Evolutionary conservation across 805 yeast species (phyloP).

Genomic region (Jamesozyma lodderae): DNA sequence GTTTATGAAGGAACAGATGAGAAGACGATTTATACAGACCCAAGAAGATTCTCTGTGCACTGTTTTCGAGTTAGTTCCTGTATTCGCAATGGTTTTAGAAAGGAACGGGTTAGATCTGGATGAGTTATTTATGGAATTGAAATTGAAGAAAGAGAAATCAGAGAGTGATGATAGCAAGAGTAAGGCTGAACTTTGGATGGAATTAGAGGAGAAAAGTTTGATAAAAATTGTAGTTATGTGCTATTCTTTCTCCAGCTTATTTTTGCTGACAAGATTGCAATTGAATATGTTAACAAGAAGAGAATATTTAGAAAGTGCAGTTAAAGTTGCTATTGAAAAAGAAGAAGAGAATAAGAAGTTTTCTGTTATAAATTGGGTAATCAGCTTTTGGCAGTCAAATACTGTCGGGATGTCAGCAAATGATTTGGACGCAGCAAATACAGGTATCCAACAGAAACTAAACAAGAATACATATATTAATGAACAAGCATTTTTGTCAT

Average conservation of each 20-base stretch:
- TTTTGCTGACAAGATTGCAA: slow-evolving; percentile 77
- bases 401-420: too few relatives aligned
- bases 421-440: not conserved
- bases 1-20: slow-evolving; percentile 57
- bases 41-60: slow-evolving; percentile 85
- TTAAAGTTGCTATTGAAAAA: slow-evolving; percentile 44
- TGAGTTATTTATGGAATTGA: slow-evolving; percentile 19
- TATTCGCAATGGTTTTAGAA: slow-evolving; percentile 39
- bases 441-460: not conserved
- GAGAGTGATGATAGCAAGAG: slow-evolving; percentile 24
- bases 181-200: slow-evolving; percentile 74
- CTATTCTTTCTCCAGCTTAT: slow-evolving; percentile 58
- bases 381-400: slow-evolving; percentile 1
- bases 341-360: slow-evolving; percentile 30
- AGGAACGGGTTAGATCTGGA: slow-evolving; percentile 22
- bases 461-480: slow-evolving; percentile 35
- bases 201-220: slow-evolving; percentile 64
- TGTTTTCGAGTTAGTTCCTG: slow-evolving; percentile 72
- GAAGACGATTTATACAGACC: slow-evolving; percentile 80
- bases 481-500: slow-evolving; percentile 75
- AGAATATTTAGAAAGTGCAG: slow-evolving; percentile 73
- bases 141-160: slow-evolving; percentile 13
- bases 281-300: slow-evolving; percentile 81
- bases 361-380: slow-evolving; percentile 4
- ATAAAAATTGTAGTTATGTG: slow-evolving; percentile 63